These are phyloP conservation scores for Penicillium psychrofluorescens DNA, from an alignment of 495 filamentous ascomycete species.

Conservation along the genomic window DNA sequence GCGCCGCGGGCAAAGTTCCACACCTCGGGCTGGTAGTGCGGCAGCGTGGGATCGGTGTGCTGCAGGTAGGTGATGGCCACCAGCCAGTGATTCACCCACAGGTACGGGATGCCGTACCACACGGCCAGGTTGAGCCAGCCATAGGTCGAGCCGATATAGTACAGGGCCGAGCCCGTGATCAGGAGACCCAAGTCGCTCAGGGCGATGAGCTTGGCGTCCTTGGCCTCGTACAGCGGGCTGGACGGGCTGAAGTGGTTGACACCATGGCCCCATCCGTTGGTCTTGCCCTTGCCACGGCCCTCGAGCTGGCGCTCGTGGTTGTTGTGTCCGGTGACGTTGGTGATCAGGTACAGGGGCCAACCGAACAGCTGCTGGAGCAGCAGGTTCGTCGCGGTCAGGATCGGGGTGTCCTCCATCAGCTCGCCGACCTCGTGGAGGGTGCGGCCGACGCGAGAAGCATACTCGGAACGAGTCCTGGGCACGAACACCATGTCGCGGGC, in stretches of 20 bases:
- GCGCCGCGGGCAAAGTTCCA: slow-evolving; percentile 55
- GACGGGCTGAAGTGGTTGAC: slow-evolving; percentile 92
- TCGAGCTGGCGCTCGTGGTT: slow-evolving; percentile 78
- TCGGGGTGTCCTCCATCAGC: slow-evolving; percentile 89
- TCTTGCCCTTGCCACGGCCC: slow-evolving; percentile 83
- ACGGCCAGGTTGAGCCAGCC: slow-evolving; percentile 81
- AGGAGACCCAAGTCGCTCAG: slow-evolving; percentile 77
- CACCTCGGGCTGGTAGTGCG: slow-evolving; percentile 47
- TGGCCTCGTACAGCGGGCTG: slow-evolving; percentile 86
- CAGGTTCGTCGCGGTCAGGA: slow-evolving; percentile 64
- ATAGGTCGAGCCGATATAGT: slow-evolving; percentile 58
- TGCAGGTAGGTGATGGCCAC: slow-evolving; percentile 57
- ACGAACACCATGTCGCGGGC: slow-evolving; percentile 98
- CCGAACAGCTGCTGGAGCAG: slow-evolving; percentile 81
- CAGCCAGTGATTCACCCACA: slow-evolving; percentile 98
- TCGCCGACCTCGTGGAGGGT: slow-evolving; percentile 74
- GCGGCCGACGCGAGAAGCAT: slow-evolving; percentile 61
- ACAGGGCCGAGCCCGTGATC: slow-evolving; percentile 48
- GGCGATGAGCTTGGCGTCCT: slow-evolving; percentile 74
- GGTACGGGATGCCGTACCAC: slow-evolving; percentile 91
- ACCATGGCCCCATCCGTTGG: slow-evolving; percentile 68
- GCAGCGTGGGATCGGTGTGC: slow-evolving; percentile 53
- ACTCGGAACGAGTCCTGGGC: slow-evolving; percentile 73
- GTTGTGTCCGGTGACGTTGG: slow-evolving; percentile 93
- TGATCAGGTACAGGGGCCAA: slow-evolving; percentile 75